phyloP scores from a whole-genome alignment of 2,329 filamentous ascomycete species.

The Exophiala alcalophila region DNA sequence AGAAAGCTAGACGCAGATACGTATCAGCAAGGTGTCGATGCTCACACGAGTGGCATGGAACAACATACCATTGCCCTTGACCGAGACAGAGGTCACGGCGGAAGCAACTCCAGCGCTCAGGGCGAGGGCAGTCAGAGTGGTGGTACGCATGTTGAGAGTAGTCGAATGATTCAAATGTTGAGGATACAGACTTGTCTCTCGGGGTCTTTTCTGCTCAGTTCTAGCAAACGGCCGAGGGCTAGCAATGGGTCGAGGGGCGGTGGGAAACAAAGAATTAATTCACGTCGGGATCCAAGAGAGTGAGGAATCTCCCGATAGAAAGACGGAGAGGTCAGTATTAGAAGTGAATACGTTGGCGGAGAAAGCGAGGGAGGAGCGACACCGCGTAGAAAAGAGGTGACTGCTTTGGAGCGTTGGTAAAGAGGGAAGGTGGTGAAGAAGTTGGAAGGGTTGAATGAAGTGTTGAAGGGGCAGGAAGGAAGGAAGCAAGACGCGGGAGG shows the following conservation, averaged over 20 bases:
- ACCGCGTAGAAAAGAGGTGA: constrained; percentile 30
- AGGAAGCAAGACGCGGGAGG: constrained; percentile 2
- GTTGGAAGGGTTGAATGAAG: constrained; percentile 3
- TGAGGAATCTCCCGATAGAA: constrained; percentile 23
- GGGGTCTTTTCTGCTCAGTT: background rate
- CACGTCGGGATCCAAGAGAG: constrained; percentile 22
- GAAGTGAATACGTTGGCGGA: constrained; percentile 22
- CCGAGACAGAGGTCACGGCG: constrained; percentile 55
- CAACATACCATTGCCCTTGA: constrained; percentile 60
- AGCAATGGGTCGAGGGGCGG: constrained; percentile 8
- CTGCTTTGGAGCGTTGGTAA: constrained; percentile 23
- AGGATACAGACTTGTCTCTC: constrained; percentile 4
- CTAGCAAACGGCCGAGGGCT: constrained; percentile 7
- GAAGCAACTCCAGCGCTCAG: constrained; percentile 47
- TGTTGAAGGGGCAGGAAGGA: constrained; percentile 1
- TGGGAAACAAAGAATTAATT: constrained; percentile 9
- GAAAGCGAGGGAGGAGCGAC: constrained; percentile 31
- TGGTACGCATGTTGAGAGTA: constrained; percentile 52
- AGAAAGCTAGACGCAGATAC: constrained; percentile 53
- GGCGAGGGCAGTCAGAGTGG: constrained; percentile 45
- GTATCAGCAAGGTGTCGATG: background rate
- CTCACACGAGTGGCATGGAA: background rate
- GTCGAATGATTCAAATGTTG: constrained; percentile 1
- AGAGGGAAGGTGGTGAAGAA: constrained; percentile 16
- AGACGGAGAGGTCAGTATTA: constrained; percentile 28